Conservation (phyloP, 306 rosid genomes). For the Vigna mungo region DNA sequence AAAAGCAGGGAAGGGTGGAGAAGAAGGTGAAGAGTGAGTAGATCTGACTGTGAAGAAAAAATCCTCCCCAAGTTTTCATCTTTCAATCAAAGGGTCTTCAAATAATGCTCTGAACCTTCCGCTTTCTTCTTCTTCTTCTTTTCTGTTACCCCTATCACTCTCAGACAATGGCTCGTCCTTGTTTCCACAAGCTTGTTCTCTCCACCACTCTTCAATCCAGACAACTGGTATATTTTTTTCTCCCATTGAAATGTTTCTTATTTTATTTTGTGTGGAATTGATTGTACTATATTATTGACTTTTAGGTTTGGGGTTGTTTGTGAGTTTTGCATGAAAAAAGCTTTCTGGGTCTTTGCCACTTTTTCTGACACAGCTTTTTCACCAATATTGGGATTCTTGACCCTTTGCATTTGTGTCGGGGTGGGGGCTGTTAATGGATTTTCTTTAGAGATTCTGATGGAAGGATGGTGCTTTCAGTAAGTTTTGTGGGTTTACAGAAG, state of each 20-base stretch:
- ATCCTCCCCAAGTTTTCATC: conserved; percentile 37
- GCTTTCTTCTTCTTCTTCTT: background rate
- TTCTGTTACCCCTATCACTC: conserved; percentile 33
- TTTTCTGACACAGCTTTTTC: conserved; percentile 3
- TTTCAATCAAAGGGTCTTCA: conserved; percentile 32
- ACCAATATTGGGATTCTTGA: conserved; percentile 14
- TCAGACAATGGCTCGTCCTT: conserved; percentile 70
- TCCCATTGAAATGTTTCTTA: background rate
- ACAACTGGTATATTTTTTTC: conserved; percentile 67
- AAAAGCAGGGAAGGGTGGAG: conserved; percentile 53
- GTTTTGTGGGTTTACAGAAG: background rate
- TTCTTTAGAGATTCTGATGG: background rate
- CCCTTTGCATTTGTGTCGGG: background rate
- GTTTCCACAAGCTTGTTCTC: conserved; percentile 78
- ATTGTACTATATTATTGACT: conserved; percentile 1
- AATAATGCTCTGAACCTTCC: conserved; percentile 46
- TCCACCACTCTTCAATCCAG: conserved; percentile 68
- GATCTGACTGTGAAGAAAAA: conserved; percentile 55
- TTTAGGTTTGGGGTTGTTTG: conserved; percentile 17
- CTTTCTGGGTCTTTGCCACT: conserved; percentile 25
- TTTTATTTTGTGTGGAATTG: background rate
- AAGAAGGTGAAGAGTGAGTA: conserved; percentile 41
- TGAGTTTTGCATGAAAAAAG: background rate
- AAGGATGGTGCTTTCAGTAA: background rate
- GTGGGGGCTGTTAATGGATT: conserved; percentile 8